These are phyloP conservation scores for Paulownia fortunei DNA, from an alignment of 257 asterid genomes.

Conservation along the genomic window DNA sequence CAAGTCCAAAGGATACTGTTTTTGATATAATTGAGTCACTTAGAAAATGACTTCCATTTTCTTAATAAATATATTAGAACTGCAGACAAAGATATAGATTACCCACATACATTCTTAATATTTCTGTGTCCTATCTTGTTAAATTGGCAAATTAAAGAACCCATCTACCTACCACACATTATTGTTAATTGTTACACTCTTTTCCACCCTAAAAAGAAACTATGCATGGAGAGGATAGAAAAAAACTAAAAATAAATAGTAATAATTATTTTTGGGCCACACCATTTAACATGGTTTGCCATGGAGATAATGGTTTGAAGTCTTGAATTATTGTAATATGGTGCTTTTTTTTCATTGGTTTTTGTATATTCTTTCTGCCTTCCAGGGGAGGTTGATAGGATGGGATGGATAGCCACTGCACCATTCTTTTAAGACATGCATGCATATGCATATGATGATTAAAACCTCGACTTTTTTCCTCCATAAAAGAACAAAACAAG, in stretches of 20 bases:
- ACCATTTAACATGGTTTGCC: conserved; percentile 25
- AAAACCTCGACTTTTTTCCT: conserved; percentile 16
- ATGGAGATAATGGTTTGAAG: neutral
- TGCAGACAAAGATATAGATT: too few species aligned
- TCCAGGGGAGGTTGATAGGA: conserved; percentile 29
- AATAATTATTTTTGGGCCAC: conserved; percentile 43
- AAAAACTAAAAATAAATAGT: neutral
- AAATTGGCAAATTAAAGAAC: neutral
- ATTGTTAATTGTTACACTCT: neutral
- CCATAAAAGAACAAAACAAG: neutral
- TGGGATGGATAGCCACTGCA: neutral
- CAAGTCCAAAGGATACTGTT: neutral
- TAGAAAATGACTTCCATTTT: conserved; percentile 1
- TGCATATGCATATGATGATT: conserved; percentile 15
- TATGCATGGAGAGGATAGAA: too few species aligned
- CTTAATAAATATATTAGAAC: neutral
- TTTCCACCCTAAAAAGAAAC: neutral
- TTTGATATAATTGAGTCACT: neutral
- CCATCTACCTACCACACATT: neutral
- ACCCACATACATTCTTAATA: too few species aligned
- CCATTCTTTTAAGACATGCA: conserved; percentile 12
- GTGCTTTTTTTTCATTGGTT: conserved; percentile 9
- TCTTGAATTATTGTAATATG: conserved; percentile 18
- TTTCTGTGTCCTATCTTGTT: too few species aligned
- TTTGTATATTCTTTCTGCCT: conserved; percentile 25